Evolutionary conservation across 148 eudicot genomes (phyloP).

Genomic region (Salicornia ramosissima): DNA sequence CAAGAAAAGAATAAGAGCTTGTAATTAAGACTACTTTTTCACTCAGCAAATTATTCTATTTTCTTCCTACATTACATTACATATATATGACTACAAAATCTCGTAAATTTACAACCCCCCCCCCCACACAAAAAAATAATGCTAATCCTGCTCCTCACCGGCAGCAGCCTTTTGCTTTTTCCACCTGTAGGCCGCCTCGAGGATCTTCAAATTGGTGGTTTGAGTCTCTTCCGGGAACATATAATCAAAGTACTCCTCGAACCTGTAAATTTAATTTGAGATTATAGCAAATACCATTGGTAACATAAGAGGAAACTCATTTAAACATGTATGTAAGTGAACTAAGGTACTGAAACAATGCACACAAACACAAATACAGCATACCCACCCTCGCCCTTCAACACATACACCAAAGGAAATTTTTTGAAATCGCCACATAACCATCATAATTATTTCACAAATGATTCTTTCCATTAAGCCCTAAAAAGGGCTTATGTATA

Average conservation of each 20-base stretch:
- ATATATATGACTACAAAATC: not conserved
- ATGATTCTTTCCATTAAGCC: no score
- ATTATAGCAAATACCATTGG: not conserved
- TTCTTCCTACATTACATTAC: no score
- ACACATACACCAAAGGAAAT: not conserved
- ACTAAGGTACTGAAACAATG: not conserved
- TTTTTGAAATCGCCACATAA: not conserved
- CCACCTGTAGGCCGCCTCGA: conserved; percentile 72
- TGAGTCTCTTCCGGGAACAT: conserved; percentile 61
- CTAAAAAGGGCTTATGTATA: no score
- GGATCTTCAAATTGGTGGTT: conserved; percentile 46
- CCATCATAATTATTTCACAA: not conserved
- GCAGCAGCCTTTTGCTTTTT: conserved; percentile 47
- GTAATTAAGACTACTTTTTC: no score
- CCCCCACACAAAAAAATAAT: not conserved
- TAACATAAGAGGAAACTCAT: not conserved
- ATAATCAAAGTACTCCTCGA: conserved; percentile 66
- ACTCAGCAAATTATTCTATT: no score
- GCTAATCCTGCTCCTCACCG: conserved; percentile 35
- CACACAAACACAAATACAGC: not conserved
- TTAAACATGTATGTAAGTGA: not conserved
- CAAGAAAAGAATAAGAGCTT: no score
- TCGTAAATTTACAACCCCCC: not conserved
- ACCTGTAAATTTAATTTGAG: conserved; percentile 32
- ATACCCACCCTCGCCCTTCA: not conserved